phyloP scores from a whole-genome alignment of 192 early-diverging fungal genomes.

The Coemansia sp. region DNA sequence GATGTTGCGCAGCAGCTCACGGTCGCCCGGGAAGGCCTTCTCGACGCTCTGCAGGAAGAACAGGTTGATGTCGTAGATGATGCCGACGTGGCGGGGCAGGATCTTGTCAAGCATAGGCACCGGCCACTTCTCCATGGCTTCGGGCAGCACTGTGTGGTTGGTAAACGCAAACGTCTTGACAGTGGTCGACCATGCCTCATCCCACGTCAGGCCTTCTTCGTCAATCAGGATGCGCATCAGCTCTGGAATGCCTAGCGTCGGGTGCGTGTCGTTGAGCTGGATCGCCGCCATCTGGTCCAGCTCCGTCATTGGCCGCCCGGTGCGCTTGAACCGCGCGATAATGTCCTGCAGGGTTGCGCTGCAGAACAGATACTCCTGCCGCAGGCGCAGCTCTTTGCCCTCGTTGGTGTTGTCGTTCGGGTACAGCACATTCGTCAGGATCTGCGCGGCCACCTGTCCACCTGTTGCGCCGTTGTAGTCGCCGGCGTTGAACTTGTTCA shows the following conservation, averaged over 20 bases:
- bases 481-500: constrained; percentile 83
- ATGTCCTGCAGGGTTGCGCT: constrained; percentile 85
- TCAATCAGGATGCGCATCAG: constrained; percentile 91
- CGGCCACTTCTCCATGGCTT: constrained; percentile 97
- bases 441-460: constrained; percentile 89
- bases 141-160: constrained; percentile 98
- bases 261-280: constrained; percentile 98
- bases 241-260: constrained; percentile 91
- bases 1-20: constrained; percentile 78
- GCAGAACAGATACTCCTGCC: constrained; percentile 98
- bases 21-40: constrained; percentile 79
- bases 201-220: constrained; percentile 88
- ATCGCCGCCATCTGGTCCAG: constrained; percentile 94
- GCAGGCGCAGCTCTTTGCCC: constrained; percentile 93
- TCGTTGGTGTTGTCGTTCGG: constrained; percentile 98
- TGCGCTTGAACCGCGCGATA: constrained; percentile 92
- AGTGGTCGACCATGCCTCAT: constrained; percentile 90
- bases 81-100: constrained; percentile 95
- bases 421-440: constrained; percentile 93
- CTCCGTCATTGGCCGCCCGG: constrained; percentile 75
- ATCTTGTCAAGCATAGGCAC: constrained; percentile 92
- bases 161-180: constrained; percentile 94
- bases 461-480: constrained; percentile 90
- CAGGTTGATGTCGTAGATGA: constrained; percentile 99
- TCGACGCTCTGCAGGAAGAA: constrained; percentile 97